Conservation (phyloP, 1,284 basidiomycete genomes). For the Marasmius tenuissimus region DNA sequence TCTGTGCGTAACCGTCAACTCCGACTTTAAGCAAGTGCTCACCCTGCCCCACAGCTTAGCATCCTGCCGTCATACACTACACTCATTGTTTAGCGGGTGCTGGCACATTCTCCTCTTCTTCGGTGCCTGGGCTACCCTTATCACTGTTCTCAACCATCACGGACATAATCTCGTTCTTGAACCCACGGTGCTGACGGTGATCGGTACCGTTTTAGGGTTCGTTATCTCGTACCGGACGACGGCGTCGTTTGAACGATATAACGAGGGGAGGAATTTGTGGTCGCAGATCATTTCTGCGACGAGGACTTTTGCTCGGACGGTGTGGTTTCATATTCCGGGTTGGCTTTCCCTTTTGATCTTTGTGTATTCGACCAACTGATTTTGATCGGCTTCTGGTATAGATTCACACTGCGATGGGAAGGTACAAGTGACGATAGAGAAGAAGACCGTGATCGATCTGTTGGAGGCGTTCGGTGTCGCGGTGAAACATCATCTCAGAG, state of each 20-base stretch:
- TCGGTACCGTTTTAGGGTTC: conserved; percentile 65
- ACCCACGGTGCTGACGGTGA: conserved; percentile 57
- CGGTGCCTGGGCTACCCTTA: conserved; percentile 54
- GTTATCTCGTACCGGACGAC: conserved; percentile 70
- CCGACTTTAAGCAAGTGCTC: too few relatives aligned
- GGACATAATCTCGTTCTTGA: conserved; percentile 45
- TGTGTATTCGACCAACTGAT: conserved; percentile 18
- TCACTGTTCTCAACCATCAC: conserved; percentile 50
- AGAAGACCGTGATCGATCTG: conserved; percentile 63
- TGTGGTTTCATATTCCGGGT: conserved; percentile 70
- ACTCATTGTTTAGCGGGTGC: conserved; percentile 59
- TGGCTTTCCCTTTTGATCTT: conserved; percentile 12
- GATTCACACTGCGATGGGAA: conserved; percentile 33
- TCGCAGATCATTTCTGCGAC: conserved; percentile 63
- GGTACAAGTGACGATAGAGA: conserved; percentile 61
- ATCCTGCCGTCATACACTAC: conserved; percentile 34
- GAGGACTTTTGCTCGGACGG: conserved; percentile 54
- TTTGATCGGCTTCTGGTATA: conserved; percentile 21
- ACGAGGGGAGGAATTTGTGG: conserved; percentile 72
- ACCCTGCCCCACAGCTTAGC: conserved; percentile 30
- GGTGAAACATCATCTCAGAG: conserved; percentile 58
- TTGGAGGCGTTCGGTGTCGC: conserved; percentile 53
- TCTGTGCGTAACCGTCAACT: too few relatives aligned
- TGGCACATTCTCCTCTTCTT: conserved; percentile 70
- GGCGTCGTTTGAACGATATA: conserved; percentile 75